A percentile compares a stretch with the other conserved stretches of the same genome.
phyloP scores from a whole-genome alignment of 495 filamentous ascomycete genomes.

The Penicillium mononematosum region DNA sequence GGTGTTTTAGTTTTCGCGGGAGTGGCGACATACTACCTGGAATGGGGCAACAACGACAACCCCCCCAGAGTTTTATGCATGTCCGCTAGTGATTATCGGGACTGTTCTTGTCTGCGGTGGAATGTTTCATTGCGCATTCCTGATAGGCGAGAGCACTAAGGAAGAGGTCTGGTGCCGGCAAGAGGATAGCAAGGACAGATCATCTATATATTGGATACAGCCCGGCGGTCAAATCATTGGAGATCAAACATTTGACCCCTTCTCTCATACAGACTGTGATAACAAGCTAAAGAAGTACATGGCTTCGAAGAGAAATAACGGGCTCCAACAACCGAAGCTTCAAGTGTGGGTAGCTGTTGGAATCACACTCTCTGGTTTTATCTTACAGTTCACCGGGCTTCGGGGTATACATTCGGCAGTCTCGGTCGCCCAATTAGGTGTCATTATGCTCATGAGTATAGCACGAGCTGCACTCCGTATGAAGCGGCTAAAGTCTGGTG shows the following conservation, averaged over 20 bases:
- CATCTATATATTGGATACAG: conserved; percentile 15
- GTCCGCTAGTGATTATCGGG: conserved; percentile 9
- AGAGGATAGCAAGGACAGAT: neutral
- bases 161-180: conserved; percentile 6
- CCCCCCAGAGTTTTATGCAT: conserved; percentile 9
- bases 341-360: conserved; percentile 8
- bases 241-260: conserved; percentile 17
- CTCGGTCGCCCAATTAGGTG: conserved; percentile 11
- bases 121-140: conserved; percentile 15
- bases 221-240: conserved; percentile 14
- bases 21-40: neutral
- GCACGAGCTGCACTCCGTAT: conserved; percentile 10
- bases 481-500: conserved; percentile 1
- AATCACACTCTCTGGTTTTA: conserved; percentile 6
- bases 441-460: conserved; percentile 8
- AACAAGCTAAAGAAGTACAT: conserved; percentile 5
- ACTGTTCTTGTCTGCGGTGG: conserved; percentile 11
- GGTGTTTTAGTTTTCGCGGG: conserved; percentile 2
- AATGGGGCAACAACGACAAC: conserved; percentile 9
- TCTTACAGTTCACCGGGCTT: conserved; percentile 16
- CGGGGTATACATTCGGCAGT: conserved; percentile 11
- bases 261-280: conserved; percentile 7
- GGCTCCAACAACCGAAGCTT: neutral
- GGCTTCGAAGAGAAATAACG: conserved; percentile 6
- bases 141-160: conserved; percentile 14